These are phyloP conservation scores for Barnettozyma pratensis DNA, from an alignment of 805 yeast genomes.

Conservation along the genomic window DNA sequence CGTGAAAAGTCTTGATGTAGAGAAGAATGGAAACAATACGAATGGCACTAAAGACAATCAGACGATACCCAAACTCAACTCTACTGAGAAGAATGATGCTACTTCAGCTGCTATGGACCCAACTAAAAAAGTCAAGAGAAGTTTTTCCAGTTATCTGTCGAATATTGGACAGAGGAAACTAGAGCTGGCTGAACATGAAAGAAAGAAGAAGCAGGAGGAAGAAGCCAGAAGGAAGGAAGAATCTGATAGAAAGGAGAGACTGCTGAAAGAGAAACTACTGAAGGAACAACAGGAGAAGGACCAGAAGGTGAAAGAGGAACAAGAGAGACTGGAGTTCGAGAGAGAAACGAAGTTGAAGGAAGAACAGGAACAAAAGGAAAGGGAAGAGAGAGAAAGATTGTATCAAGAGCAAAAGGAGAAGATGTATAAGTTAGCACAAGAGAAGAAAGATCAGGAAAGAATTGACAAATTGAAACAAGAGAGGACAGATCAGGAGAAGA, in stretches of 20 bases:
- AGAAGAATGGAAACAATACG: no score
- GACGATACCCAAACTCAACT: not conserved
- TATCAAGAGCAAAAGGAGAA: constrained; percentile 3
- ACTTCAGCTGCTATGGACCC: not conserved
- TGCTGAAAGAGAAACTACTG: constrained; percentile 1
- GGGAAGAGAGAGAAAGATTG: constrained; percentile 1
- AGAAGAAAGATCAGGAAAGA: not conserved
- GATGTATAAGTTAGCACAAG: not conserved
- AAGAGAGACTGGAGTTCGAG: constrained; percentile 1
- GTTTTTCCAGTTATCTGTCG: constrained; percentile 6
- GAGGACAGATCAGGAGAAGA: no score
- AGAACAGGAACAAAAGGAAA: constrained; percentile 5
- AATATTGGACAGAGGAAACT: constrained; percentile 1
- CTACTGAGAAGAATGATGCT: not conserved
- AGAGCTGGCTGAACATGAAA: constrained; percentile 5
- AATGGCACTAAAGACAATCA: no score
- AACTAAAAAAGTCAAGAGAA: constrained; percentile 2
- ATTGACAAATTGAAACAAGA: no score
- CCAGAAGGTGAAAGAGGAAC: not conserved
- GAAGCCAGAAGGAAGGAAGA: not conserved
- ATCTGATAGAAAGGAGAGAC: constrained; percentile 1
- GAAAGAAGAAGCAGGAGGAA: constrained; percentile 1
- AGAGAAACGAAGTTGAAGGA: constrained; percentile 2
- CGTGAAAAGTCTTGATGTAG: no score
- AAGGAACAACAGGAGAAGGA: not conserved